Percentiles rank a stretch among this genome's conserved stretches.
Conservation (phyloP, 805 yeast species). For the Nakazawaea sp. region DNA sequence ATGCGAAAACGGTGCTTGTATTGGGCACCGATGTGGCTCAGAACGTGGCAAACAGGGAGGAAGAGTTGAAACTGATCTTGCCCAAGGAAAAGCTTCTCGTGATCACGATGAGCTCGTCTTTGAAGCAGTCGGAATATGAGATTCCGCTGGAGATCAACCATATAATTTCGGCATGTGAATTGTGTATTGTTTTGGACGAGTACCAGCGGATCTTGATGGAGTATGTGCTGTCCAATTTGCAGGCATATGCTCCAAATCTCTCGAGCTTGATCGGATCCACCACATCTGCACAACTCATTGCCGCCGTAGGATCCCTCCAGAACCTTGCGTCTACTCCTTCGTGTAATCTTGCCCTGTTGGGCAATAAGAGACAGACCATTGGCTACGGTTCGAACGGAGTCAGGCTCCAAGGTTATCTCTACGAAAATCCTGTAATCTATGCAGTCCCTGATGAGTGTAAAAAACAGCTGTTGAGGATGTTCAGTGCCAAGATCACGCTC, state of each 20-base stretch:
- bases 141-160: slow-evolving; percentile 9
- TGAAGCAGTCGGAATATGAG: slow-evolving; percentile 33
- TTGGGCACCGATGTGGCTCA: slow-evolving; percentile 40
- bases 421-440: slow-evolving; percentile 51
- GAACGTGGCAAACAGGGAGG: slow-evolving; percentile 17
- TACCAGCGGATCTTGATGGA: slow-evolving; percentile 36
- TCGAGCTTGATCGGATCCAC: slow-evolving; percentile 65
- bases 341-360: slow-evolving; percentile 78
- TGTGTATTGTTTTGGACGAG: slow-evolving; percentile 37
- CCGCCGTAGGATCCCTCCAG: slow-evolving; percentile 60
- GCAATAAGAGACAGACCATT: slow-evolving; percentile 41
- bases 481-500: slow-evolving; percentile 71
- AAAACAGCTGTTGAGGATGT: slow-evolving; percentile 67
- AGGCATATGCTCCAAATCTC: slow-evolving; percentile 72
- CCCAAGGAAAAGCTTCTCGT: slow-evolving; percentile 64
- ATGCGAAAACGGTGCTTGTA: slow-evolving; percentile 41
- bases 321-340: slow-evolving; percentile 68
- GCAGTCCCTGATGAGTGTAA: slow-evolving; percentile 50
- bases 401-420: slow-evolving; percentile 66
- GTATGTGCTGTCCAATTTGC: slow-evolving; percentile 51
- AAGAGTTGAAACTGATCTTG: slow-evolving; percentile 34
- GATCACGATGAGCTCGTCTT: slow-evolving; percentile 63
- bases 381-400: slow-evolving; percentile 35
- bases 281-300: slow-evolving; percentile 66
- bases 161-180: slow-evolving; percentile 38